Evolutionary conservation across 305 asterid genomes (phyloP), one percentile per base, ranked within the genome.

Genomic region (Rubia occidens): DNA sequence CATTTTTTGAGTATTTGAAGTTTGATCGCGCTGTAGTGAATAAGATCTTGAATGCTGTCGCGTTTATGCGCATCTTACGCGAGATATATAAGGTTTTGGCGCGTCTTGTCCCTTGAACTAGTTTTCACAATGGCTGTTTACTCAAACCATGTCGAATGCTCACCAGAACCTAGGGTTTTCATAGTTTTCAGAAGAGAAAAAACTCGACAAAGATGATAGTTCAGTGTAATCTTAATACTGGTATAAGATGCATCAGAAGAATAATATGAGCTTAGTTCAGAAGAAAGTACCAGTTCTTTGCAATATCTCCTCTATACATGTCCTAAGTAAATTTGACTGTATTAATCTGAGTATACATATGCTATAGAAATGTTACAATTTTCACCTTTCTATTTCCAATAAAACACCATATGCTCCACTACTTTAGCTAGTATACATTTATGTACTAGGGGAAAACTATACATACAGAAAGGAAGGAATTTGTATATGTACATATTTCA

Each of bases 401-500:
- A 39, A 51, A 42, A 62, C 70, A 74, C 70, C 67, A 56, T 75
- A 63, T 64, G 67, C 78, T 72, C 69, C 71, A 70, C 72, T 74
- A 71, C 5, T 75, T 64, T 64, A 72, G 69, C 65, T 71, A 70
- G 61, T 51, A 51, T 51, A 6, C n/a, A 17, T 17, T 51, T 56
- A 14, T 47, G 45, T 29, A 44, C 82, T 75, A 43, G 53, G 24
- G 11, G 37, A 42, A 18, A 4, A 81, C 75, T 71, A 73, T 86
- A 80, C 84, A 79, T 63, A 69, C 20, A 70, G 20, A 56, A 60
- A 72, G 3, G 4, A 60, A 5, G 20, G 3, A 32, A 32, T 2
- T 32, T 7, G 11, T 40, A 72, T 79, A 77, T 77, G 76, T 76
- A 77, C 84, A 76, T 29, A 24, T 70, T 66, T 78, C 74, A 86